Percentiles rank a stretch among this genome's conserved stretches.
phyloP scores from a whole-genome alignment of 208 protist genomes.

The Acanthamoeba healyi region DNA sequence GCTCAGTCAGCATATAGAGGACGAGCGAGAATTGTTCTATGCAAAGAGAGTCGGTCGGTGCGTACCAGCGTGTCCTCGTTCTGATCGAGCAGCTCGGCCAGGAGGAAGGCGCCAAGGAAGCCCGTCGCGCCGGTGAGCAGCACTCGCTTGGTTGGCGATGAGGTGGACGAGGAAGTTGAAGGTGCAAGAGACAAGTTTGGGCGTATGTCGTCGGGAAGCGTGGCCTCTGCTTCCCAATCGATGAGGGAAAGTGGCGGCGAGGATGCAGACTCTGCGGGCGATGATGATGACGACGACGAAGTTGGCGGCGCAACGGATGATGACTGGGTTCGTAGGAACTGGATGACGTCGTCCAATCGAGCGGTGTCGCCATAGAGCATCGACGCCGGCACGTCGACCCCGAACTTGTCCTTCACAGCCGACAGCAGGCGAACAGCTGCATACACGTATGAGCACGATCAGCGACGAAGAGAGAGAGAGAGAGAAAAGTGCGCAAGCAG shows the following conservation, averaged over 20 bases:
- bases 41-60: neutral
- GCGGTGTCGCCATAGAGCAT: conserved; percentile 36
- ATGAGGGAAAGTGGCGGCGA: neutral
- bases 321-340: neutral
- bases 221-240: neutral
- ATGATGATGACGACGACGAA: neutral
- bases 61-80: conserved; percentile 22
- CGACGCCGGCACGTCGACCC: neutral
- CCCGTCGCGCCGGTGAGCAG: conserved; percentile 66
- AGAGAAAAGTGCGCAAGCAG: too few relatives aligned
- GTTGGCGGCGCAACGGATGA: too few relatives aligned
- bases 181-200: too few relatives aligned
- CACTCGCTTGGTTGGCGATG: too few relatives aligned
- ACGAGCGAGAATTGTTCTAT: too few relatives aligned
- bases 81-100: conserved; percentile 17
- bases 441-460: too few relatives aligned
- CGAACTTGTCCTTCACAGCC: conserved; percentile 19
- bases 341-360: conserved; percentile 1
- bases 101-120: conserved; percentile 44
- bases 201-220: neutral
- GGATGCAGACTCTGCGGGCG: neutral
- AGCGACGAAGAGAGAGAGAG: neutral
- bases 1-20: too few relatives aligned
- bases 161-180: too few relatives aligned
- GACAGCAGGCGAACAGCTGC: neutral